phyloP scores from a whole-genome alignment of 169 alveolate species.

The Babesia bovis region DNA sequence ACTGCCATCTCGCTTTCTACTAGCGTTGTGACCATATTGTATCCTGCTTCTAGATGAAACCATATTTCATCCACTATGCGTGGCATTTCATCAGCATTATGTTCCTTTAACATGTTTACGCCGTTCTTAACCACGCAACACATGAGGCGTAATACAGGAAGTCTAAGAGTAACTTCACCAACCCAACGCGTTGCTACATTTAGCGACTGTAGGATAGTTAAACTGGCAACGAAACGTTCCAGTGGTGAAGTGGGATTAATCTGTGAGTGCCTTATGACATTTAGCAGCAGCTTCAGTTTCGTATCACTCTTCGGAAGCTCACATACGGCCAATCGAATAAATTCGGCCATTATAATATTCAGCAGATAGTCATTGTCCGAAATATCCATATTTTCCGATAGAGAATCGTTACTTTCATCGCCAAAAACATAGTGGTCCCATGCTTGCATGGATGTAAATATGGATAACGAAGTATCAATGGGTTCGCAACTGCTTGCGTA shows the following conservation, averaged over 20 bases:
- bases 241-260: no score
- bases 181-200: slow-evolving; percentile 18
- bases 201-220: slow-evolving; percentile 11
- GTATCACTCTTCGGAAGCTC: slow-evolving; percentile 21
- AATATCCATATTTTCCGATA: not conserved
- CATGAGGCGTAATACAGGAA: slow-evolving; percentile 13
- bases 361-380: slow-evolving; percentile 17
- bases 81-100: not conserved
- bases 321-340: slow-evolving; percentile 30
- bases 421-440: slow-evolving; percentile 31
- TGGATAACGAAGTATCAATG: not conserved
- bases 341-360: slow-evolving; percentile 55
- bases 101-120: not conserved
- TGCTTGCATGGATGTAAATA: not conserved
- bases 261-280: slow-evolving; percentile 12
- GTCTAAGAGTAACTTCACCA: not conserved
- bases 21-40: slow-evolving; percentile 12
- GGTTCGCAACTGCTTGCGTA: not conserved
- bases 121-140: slow-evolving; percentile 1
- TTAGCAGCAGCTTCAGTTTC: slow-evolving; percentile 42
- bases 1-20: slow-evolving; percentile 31
- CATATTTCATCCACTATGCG: slow-evolving; percentile 43
- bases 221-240: no score
- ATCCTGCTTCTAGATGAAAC: slow-evolving; percentile 56
- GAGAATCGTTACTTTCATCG: not conserved